phyloP scores from a whole-genome alignment of 768 basidiomycete genomes.

The Galerina sulciceps region DNA sequence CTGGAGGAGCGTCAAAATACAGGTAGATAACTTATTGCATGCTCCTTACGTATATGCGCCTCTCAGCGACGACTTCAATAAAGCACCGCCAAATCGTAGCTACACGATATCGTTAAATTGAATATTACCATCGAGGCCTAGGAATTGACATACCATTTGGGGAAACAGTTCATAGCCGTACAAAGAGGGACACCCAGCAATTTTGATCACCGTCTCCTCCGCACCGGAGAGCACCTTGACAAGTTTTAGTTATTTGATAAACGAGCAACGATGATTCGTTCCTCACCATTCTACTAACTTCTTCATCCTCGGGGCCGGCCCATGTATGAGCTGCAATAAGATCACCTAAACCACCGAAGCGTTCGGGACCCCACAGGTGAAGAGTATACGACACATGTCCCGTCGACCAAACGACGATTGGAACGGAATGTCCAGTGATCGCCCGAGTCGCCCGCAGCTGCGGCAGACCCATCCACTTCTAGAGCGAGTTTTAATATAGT shows the following conservation, averaged over 20 bases:
- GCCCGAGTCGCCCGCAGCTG: slow-evolving; percentile 3
- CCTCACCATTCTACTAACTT: slow-evolving; percentile 6
- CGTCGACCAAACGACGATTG: neutral
- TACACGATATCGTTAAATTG: too few relatives aligned
- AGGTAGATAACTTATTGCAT: neutral
- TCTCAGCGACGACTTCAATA: neutral
- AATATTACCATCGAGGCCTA: too few relatives aligned
- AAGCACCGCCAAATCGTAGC: too few relatives aligned
- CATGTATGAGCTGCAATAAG: neutral
- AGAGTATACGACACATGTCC: neutral
- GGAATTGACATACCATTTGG: neutral
- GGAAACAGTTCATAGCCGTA: slow-evolving; percentile 7
- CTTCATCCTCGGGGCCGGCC: neutral
- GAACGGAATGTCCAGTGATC: slow-evolving; percentile 4
- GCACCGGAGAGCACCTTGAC: neutral
- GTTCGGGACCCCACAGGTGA: slow-evolving; percentile 9
- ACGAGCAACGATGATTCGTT: too few relatives aligned
- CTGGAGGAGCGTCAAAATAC: neutral
- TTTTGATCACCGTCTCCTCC: neutral
- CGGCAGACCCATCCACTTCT: neutral
- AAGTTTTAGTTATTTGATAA: too few relatives aligned
- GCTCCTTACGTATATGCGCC: neutral
- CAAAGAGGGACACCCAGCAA: slow-evolving; percentile 2
- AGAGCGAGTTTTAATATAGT: neutral
- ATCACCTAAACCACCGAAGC: slow-evolving; percentile 10